Evolutionary conservation across 257 asterid species (phyloP).

Genomic region (Hygrophila difformis): DNA sequence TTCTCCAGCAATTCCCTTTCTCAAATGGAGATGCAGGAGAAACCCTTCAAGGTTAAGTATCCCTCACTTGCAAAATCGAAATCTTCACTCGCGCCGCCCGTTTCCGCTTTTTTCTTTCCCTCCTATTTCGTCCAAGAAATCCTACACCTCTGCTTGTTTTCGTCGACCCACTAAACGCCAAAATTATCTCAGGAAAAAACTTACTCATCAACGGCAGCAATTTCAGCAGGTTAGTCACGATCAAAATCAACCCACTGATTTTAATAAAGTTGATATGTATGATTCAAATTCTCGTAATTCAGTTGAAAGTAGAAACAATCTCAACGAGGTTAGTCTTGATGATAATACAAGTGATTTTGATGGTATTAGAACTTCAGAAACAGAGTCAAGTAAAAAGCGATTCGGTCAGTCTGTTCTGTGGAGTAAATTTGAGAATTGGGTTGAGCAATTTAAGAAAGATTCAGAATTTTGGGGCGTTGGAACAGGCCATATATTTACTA

Average conservation of each 20-base stretch:
- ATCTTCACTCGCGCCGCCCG: slow-evolving; percentile 16
- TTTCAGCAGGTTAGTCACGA: slow-evolving; percentile 40
- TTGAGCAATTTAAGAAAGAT: slow-evolving; percentile 72
- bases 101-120: slow-evolving; percentile 22
- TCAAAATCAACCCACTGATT: slow-evolving; percentile 26
- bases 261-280: slow-evolving; percentile 13
- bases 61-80: slow-evolving; percentile 25
- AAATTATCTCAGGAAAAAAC: slow-evolving; percentile 68
- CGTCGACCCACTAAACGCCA: slow-evolving; percentile 42
- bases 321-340: slow-evolving; percentile 19
- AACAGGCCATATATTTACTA: slow-evolving; percentile 56
- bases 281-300: slow-evolving; percentile 17
- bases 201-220: slow-evolving; percentile 25
- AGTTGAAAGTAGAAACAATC: slow-evolving; percentile 13
- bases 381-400: slow-evolving; percentile 23
- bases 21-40: slow-evolving; percentile 25
- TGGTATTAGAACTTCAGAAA: slow-evolving; percentile 15
- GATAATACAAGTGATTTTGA: neutral
- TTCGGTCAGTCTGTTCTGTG: slow-evolving; percentile 48
- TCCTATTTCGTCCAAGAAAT: slow-evolving; percentile 27
- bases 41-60: slow-evolving; percentile 20
- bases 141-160: slow-evolving; percentile 16
- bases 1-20: slow-evolving; percentile 22
- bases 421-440: slow-evolving; percentile 77
- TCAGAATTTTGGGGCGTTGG: slow-evolving; percentile 83